Conservation (phyloP, 768 basidiomycete species). For the Rhodotorula babjevae region DNA sequence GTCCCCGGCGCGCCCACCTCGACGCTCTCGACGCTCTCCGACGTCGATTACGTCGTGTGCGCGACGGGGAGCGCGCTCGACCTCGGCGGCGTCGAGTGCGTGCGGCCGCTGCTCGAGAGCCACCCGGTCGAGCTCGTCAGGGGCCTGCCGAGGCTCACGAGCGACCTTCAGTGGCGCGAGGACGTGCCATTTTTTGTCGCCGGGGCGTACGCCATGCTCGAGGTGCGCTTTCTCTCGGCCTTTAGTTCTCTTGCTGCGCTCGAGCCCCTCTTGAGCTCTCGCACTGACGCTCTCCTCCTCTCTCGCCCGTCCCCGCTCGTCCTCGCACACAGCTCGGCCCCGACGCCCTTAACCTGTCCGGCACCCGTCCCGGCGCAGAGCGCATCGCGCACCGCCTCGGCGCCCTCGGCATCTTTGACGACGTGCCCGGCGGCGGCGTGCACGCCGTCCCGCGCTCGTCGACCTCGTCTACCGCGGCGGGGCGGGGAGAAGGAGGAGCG, state of each 20-base stretch:
- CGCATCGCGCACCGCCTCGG: slow-evolving; percentile 25
- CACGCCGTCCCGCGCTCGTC: not conserved
- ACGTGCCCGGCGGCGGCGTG: not conserved
- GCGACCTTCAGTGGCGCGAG: slow-evolving; percentile 31
- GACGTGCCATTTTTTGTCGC: slow-evolving; percentile 28
- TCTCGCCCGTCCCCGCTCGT: not conserved
- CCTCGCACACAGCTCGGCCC: slow-evolving; percentile 24
- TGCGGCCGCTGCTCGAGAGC: slow-evolving; percentile 18
- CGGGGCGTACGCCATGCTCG: slow-evolving; percentile 37
- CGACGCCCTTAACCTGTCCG: slow-evolving; percentile 33
- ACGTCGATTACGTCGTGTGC: slow-evolving; percentile 28
- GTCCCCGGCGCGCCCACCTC: no score
- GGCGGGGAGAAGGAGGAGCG: no score
- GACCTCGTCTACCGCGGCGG: no score
- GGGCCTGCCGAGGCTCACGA: slow-evolving; percentile 35
- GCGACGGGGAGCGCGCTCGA: slow-evolving; percentile 36
- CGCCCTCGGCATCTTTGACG: slow-evolving; percentile 18
- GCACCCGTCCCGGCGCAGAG: slow-evolving; percentile 30
- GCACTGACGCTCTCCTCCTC: no score
- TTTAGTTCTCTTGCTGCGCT: no score
- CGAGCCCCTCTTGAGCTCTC: no score
- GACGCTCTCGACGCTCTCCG: not conserved
- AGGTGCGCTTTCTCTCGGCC: slow-evolving; percentile 18
- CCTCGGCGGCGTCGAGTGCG: slow-evolving; percentile 19
- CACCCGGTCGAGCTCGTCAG: slow-evolving; percentile 34